phyloP scores from a whole-genome alignment of 1,284 basidiomycete species.

The Boletus nobilissimus region DNA sequence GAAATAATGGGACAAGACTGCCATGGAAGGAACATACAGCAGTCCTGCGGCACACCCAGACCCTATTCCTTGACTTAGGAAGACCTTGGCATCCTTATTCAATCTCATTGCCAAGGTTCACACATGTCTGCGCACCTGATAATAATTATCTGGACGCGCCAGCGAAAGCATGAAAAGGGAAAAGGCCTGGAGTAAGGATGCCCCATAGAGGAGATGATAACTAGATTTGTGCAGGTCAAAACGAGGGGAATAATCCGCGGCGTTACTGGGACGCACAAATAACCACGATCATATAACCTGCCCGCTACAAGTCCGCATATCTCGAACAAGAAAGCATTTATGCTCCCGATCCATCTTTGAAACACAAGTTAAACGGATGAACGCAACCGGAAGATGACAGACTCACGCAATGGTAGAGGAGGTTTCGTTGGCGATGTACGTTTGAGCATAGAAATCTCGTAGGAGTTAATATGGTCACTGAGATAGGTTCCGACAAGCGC shows the following conservation, averaged over 20 bases:
- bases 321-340: conserved; percentile 56
- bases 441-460: conserved; percentile 50
- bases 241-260: not conserved
- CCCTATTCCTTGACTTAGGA: conserved; percentile 51
- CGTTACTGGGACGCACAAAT: conserved; percentile 47
- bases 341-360: conserved; percentile 61
- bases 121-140: conserved; percentile 42
- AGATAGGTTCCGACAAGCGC: not conserved
- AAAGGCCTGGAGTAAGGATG: conserved; percentile 42
- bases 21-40: conserved; percentile 49
- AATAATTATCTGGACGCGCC: conserved; percentile 45
- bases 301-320: conserved; percentile 48
- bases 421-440: conserved; percentile 48
- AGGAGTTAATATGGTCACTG: not conserved
- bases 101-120: not conserved
- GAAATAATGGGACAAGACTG: conserved; percentile 53
- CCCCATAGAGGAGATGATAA: conserved; percentile 45
- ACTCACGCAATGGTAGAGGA: conserved; percentile 54
- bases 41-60: conserved; percentile 48
- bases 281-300: conserved; percentile 50
- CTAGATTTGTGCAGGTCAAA: conserved; percentile 16
- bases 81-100: conserved; percentile 38
- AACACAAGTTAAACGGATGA: not conserved
- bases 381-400: not conserved
- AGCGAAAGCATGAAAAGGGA: conserved; percentile 55